phyloP scores from a whole-genome alignment of 306 rosid genomes.

The Vachellia collinsii region DNA sequence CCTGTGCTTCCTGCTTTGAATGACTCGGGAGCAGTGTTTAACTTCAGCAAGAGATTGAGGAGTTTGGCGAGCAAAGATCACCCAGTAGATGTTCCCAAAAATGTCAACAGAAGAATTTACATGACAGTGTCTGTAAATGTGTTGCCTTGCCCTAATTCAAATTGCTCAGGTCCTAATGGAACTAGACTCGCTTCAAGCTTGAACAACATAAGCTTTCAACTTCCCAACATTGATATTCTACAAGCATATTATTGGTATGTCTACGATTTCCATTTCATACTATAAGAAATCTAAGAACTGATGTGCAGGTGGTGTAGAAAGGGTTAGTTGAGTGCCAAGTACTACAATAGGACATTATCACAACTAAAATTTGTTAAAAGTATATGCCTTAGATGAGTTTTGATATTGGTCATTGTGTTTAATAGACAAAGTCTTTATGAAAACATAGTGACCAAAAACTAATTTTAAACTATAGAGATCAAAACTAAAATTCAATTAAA shows the following conservation, averaged over 20 bases:
- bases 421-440: too few relatives aligned
- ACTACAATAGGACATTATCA: too few relatives aligned
- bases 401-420: too few relatives aligned
- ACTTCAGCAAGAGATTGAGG: slow-evolving; percentile 24
- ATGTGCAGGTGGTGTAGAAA: too few relatives aligned
- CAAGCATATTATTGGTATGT: slow-evolving; percentile 48
- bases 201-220: slow-evolving; percentile 45
- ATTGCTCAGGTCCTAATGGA: slow-evolving; percentile 35
- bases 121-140: slow-evolving; percentile 41
- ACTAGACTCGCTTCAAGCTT: slow-evolving; percentile 37
- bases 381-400: too few relatives aligned
- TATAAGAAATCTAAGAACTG: too few relatives aligned
- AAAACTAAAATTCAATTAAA: too few relatives aligned
- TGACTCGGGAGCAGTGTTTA: slow-evolving; percentile 20
- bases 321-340: too few relatives aligned
- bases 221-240: slow-evolving; percentile 30
- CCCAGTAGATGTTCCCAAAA: slow-evolving; percentile 38
- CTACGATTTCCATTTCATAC: slow-evolving; percentile 20
- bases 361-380: too few relatives aligned
- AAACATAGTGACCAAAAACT: too few relatives aligned
- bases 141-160: slow-evolving; percentile 30
- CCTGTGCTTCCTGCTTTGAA: slow-evolving; percentile 36
- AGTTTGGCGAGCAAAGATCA: slow-evolving; percentile 43
- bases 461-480: too few relatives aligned
- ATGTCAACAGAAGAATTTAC: slow-evolving; percentile 26